A percentile compares a stretch with the other conserved stretches of the same genome.
phyloP scores from a whole-genome alignment of 805 yeast species.

The Blastobotrys robertii region DNA sequence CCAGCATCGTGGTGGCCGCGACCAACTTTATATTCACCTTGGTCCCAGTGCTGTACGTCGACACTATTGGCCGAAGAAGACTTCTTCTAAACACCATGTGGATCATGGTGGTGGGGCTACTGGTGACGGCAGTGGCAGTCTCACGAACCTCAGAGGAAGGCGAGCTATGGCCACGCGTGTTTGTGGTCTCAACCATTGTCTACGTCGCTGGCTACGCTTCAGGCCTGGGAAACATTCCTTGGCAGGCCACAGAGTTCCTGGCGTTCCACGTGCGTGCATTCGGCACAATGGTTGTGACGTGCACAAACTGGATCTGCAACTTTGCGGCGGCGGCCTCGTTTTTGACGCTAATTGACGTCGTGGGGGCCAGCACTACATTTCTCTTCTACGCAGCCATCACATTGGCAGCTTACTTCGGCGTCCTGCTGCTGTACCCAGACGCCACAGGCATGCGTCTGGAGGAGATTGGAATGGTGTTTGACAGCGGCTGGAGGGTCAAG shows the following conservation, averaged over 20 bases:
- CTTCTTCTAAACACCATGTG: conserved; percentile 73
- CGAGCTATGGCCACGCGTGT: conserved; percentile 30
- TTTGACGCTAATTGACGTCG: conserved; percentile 80
- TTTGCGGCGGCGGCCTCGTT: conserved; percentile 82
- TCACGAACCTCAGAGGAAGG: not conserved
- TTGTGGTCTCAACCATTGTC: conserved; percentile 73
- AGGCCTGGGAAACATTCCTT: conserved; percentile 95
- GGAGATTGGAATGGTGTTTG: conserved; percentile 72
- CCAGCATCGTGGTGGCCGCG: conserved; percentile 75
- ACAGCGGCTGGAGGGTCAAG: conserved; percentile 42
- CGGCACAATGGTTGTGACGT: conserved; percentile 84
- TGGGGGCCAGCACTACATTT: conserved; percentile 92
- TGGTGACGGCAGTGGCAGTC: conserved; percentile 81
- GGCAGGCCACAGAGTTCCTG: conserved; percentile 95
- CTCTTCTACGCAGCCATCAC: conserved; percentile 79
- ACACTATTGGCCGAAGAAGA: conserved; percentile 77
- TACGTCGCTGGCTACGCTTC: conserved; percentile 87
- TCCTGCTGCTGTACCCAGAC: conserved; percentile 84
- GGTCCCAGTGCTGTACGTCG: conserved; percentile 78
- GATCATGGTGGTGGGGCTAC: conserved; percentile 68
- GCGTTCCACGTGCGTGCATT: conserved; percentile 89
- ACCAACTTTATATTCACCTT: conserved; percentile 86
- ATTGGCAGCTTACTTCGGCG: conserved; percentile 57
- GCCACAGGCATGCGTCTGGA: conserved; percentile 83
- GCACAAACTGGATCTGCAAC: conserved; percentile 93